These are phyloP conservation scores for Uncinocarpus reesii DNA, from an alignment of 2,329 filamentous ascomycete genomes.

Conservation along the genomic window DNA sequence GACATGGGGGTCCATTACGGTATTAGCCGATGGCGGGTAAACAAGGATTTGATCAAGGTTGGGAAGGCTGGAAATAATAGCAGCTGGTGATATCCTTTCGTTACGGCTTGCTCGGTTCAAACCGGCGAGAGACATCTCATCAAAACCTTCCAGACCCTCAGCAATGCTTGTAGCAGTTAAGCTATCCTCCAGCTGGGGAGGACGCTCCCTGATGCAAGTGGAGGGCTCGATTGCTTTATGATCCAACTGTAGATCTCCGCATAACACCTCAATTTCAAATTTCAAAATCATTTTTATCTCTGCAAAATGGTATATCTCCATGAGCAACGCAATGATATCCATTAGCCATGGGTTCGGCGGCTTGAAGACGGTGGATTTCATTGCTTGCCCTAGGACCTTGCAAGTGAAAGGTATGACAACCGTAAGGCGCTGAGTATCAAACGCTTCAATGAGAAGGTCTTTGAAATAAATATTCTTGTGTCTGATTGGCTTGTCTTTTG, in stretches of 20 bases:
- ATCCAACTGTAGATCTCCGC: slow-evolving; percentile 82
- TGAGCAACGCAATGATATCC: slow-evolving; percentile 83
- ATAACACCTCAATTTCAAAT: slow-evolving; percentile 96
- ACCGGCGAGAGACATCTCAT: slow-evolving; percentile 67
- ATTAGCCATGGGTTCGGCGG: slow-evolving; percentile 96
- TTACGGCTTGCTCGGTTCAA: slow-evolving; percentile 58
- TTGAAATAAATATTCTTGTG: slow-evolving; percentile 97
- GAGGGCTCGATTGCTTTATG: slow-evolving; percentile 85
- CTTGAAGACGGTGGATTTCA: slow-evolving; percentile 75
- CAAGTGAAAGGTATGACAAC: slow-evolving; percentile 96
- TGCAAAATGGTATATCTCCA: slow-evolving; percentile 86
- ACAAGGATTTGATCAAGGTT: slow-evolving; percentile 70
- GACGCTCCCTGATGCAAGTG: slow-evolving; percentile 69
- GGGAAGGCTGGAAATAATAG: slow-evolving; percentile 69
- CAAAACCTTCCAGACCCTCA: slow-evolving; percentile 69
- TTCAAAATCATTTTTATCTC: slow-evolving; percentile 95
- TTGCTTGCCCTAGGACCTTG: slow-evolving; percentile 81
- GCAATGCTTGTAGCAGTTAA: slow-evolving; percentile 44
- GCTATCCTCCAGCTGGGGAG: slow-evolving; percentile 51
- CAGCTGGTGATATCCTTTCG: slow-evolving; percentile 64
- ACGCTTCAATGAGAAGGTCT: slow-evolving; percentile 83
- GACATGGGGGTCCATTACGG: slow-evolving; percentile 60
- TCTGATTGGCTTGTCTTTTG: slow-evolving; percentile 87
- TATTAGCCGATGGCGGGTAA: slow-evolving; percentile 67
- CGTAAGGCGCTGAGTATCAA: slow-evolving; percentile 80